Evolutionary conservation across 495 filamentous ascomycete genomes (phyloP).

Genomic region (Aspergillus haitiensis): DNA sequence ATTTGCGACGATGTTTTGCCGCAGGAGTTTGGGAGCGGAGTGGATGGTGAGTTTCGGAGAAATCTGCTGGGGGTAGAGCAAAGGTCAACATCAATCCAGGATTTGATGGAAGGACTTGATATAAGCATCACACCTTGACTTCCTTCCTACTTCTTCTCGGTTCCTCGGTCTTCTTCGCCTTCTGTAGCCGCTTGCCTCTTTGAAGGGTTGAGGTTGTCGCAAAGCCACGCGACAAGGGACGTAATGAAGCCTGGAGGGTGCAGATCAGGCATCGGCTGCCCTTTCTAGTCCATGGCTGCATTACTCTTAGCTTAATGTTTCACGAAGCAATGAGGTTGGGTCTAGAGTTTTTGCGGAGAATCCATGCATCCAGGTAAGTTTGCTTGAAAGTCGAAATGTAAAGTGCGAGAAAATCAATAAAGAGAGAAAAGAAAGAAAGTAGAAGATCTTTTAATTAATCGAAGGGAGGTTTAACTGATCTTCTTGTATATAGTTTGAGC

Average conservation of each 20-base stretch:
- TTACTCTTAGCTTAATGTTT: conserved; percentile 22
- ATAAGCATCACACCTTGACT: conserved; percentile 1
- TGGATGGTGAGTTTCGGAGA: background rate
- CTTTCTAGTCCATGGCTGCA: conserved; percentile 43
- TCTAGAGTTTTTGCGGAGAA: background rate
- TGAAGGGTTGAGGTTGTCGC: conserved; percentile 34
- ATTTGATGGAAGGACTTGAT: background rate
- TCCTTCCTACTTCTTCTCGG: background rate
- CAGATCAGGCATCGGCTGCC: conserved; percentile 41
- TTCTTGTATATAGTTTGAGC: too few species aligned
- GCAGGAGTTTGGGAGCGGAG: background rate
- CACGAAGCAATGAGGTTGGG: background rate
- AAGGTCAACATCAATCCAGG: background rate
- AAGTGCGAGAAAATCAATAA: background rate
- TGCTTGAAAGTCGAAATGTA: background rate
- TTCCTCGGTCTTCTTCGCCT: conserved; percentile 11
- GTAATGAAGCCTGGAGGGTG: conserved; percentile 30
- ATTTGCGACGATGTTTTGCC: conserved; percentile 12
- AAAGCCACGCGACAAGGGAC: conserved; percentile 33
- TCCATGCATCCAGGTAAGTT: background rate
- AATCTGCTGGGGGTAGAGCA: background rate
- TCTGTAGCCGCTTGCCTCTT: conserved; percentile 25
- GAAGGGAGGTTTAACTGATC: too few species aligned
- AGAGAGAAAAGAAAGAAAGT: background rate
- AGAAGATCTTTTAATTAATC: background rate